Evolutionary conservation across 2,329 filamentous ascomycete genomes (phyloP).

Genomic region (Neobulgaria alba): DNA sequence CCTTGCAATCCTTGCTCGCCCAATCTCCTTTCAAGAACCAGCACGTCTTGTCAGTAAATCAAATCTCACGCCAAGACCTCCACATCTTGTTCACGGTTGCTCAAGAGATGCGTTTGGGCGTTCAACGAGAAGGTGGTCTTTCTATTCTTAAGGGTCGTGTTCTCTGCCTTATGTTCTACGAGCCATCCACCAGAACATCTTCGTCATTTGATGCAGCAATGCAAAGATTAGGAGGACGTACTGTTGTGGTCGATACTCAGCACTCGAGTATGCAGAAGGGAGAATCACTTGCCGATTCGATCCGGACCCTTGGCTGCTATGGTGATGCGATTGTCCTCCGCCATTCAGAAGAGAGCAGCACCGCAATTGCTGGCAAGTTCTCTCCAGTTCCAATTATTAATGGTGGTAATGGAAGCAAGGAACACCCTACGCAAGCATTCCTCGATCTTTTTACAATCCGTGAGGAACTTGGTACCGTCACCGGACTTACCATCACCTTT

Average conservation of each 20-base stretch:
- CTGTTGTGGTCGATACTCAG: constrained; percentile 70
- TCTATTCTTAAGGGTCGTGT: constrained; percentile 80
- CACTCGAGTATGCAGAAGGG: constrained; percentile 91
- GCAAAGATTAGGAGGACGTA: constrained; percentile 91
- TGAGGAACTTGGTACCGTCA: constrained; percentile 92
- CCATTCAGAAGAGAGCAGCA: constrained; percentile 75
- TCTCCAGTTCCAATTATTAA: constrained; percentile 92
- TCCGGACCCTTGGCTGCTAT: constrained; percentile 90
- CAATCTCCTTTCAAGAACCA: constrained; percentile 82
- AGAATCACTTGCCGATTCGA: constrained; percentile 84
- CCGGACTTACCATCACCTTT: constrained; percentile 93
- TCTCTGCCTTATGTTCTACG: constrained; percentile 91
- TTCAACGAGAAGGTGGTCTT: constrained; percentile 84
- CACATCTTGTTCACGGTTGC: constrained; percentile 94
- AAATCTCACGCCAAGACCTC: constrained; percentile 80
- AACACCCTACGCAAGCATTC: constrained; percentile 97
- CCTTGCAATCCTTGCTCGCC: constrained; percentile 64
- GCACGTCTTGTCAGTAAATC: constrained; percentile 84
- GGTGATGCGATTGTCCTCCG: constrained; percentile 92
- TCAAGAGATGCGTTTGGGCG: constrained; percentile 93
- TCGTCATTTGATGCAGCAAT: constrained; percentile 96
- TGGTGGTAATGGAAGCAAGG: constrained; percentile 88
- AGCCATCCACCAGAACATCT: constrained; percentile 92
- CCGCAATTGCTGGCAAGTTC: constrained; percentile 76
- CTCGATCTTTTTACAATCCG: constrained; percentile 97